A percentile compares a stretch with the other conserved stretches of the same genome.
These are phyloP conservation scores for Cystofilobasidium macerans DNA, from an alignment of 768 basidiomycete species.

Conservation along the genomic window DNA sequence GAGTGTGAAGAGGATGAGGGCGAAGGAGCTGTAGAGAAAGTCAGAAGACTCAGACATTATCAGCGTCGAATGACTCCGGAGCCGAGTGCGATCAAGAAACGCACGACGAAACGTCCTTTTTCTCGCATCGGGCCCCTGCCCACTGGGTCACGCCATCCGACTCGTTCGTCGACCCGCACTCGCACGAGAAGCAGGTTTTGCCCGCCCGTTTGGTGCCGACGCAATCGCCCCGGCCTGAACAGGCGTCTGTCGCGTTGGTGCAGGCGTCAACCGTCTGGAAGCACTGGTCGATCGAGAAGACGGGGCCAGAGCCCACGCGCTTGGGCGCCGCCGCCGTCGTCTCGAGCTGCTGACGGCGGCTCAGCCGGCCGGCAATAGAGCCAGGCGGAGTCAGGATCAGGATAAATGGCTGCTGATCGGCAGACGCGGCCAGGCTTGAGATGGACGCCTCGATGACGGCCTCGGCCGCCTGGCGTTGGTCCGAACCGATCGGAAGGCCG, in stretches of 20 bases:
- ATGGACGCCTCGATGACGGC: constrained; percentile 47
- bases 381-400: constrained; percentile 13
- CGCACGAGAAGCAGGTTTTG: constrained; percentile 47
- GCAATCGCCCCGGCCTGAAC: constrained; percentile 63
- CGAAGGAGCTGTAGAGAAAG: constrained; percentile 51
- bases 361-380: constrained; percentile 13
- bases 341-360: constrained; percentile 36
- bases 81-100: constrained; percentile 37
- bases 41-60: constrained; percentile 1
- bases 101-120: constrained; percentile 68
- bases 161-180: constrained; percentile 44
- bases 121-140: constrained; percentile 66
- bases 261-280: constrained; percentile 50
- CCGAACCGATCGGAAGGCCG: constrained; percentile 45
- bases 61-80: neutral
- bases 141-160: constrained; percentile 54
- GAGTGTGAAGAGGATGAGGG: constrained; percentile 58
- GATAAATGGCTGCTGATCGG: constrained; percentile 17
- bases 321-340: constrained; percentile 46
- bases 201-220: constrained; percentile 52
- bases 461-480: constrained; percentile 47
- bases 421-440: constrained; percentile 34
- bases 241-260: constrained; percentile 51
- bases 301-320: constrained; percentile 40
- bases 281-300: constrained; percentile 55